These are phyloP conservation scores for Hypericum androsaemum DNA, from an alignment of 345 rosid species.

Conservation along the genomic window DNA sequence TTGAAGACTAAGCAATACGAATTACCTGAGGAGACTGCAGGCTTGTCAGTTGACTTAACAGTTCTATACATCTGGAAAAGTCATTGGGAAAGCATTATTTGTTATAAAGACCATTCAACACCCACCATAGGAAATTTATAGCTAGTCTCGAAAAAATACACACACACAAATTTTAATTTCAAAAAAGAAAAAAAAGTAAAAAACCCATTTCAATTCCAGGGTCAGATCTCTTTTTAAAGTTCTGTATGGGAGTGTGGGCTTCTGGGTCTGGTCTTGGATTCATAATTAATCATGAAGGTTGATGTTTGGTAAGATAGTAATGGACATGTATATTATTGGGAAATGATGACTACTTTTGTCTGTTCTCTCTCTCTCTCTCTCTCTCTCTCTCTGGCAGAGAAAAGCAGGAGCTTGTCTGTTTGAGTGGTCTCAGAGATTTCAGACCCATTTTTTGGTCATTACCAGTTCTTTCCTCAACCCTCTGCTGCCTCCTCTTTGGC, in stretches of 20 bases:
- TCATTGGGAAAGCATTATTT: slow-evolving; percentile 3
- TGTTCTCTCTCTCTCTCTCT: slow-evolving; percentile 19
- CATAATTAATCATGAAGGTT: slow-evolving; percentile 52
- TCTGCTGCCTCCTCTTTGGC: slow-evolving; percentile 30
- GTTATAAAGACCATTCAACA: neutral
- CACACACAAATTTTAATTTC: neutral
- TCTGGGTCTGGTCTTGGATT: slow-evolving; percentile 29
- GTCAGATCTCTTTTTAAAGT: neutral
- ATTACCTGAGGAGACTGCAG: slow-evolving; percentile 81
- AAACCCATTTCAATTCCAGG: neutral
- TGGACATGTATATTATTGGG: slow-evolving; percentile 52
- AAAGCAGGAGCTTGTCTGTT: slow-evolving; percentile 33
- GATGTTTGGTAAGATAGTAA: slow-evolving; percentile 46
- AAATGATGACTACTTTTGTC: slow-evolving; percentile 66
- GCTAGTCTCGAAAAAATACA: slow-evolving; percentile 8
- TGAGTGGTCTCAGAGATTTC: slow-evolving; percentile 35
- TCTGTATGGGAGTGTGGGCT: neutral
- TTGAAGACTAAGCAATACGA: slow-evolving; percentile 18
- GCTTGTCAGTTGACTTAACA: slow-evolving; percentile 76
- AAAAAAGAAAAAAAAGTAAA: neutral
- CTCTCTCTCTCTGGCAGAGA: slow-evolving; percentile 12
- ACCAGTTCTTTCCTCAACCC: slow-evolving; percentile 20
- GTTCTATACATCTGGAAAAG: slow-evolving; percentile 78
- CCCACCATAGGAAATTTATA: neutral
- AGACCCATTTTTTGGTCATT: slow-evolving; percentile 21